A percentile compares a stretch with the other conserved stretches of the same genome.
Conservation (phyloP, 495 filamentous ascomycete species). For the Jackrogersella minutella region DNA sequence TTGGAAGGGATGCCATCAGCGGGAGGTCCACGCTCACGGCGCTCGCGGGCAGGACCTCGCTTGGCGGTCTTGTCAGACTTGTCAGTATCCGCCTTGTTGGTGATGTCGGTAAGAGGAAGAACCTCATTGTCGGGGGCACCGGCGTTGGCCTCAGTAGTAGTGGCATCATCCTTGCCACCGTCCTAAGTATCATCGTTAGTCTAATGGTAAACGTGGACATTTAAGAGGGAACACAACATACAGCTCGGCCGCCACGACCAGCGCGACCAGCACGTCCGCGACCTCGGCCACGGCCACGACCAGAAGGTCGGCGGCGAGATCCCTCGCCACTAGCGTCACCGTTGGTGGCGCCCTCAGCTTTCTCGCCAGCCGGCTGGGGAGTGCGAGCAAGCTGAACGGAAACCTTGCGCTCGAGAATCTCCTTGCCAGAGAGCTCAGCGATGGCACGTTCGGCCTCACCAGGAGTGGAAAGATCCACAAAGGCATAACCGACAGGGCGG, state of each 20-base stretch:
- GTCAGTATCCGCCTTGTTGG: constrained; percentile 56
- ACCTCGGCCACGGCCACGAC: constrained; percentile 71
- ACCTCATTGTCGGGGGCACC: constrained; percentile 53
- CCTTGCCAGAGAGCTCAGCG: constrained; percentile 90
- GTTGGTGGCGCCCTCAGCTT: constrained; percentile 71
- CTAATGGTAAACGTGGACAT: not conserved
- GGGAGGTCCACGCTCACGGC: constrained; percentile 88
- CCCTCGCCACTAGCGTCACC: constrained; percentile 75
- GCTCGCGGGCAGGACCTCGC: constrained; percentile 64
- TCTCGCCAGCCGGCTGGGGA: constrained; percentile 84
- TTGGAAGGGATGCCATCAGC: constrained; percentile 98
- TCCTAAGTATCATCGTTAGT: constrained; percentile 46
- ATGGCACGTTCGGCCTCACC: constrained; percentile 95
- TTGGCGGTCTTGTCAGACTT: constrained; percentile 53
- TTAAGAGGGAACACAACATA: constrained; percentile 55
- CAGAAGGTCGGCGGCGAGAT: constrained; percentile 79
- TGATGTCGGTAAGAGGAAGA: constrained; percentile 62
- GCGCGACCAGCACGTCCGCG: constrained; percentile 76
- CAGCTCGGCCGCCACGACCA: constrained; percentile 76
- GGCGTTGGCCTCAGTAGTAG: constrained; percentile 50
- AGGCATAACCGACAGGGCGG: constrained; percentile 98
- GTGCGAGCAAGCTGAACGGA: constrained; percentile 98
- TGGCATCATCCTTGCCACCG: constrained; percentile 58
- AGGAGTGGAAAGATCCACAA: constrained; percentile 95
- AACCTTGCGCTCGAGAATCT: constrained; percentile 97